Base-by-base conservation (phyloP, 2,329 filamentous ascomycete genomes). In the Aspergillus terreus region DNA sequence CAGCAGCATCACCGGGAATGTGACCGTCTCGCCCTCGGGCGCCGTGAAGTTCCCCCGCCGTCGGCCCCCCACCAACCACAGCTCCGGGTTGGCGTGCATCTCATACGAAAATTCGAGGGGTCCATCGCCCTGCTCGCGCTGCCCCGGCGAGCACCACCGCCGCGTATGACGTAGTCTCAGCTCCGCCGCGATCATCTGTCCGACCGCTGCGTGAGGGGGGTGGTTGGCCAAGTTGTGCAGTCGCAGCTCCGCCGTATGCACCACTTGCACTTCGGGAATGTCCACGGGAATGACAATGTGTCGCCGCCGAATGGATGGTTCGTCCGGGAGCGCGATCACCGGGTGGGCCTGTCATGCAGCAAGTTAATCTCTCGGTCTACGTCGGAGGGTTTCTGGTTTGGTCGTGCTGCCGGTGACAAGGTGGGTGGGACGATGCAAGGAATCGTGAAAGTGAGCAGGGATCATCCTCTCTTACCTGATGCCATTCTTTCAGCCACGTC, bases 211-310 rank as follows among this genome's bases (percentile, higher is more conserved):
- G 59, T 72, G 69, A 35, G 58, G 59, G 50, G 62, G 72, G 57
- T 54, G 51, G 47, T 60, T 52, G 11, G 54, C 53, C 30, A 60
- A 47, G 67, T 58, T 52, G 71, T 57, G 41, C 65, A 69, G 49
- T 64, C 61, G 50, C 64, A 69, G 63, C 60, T 63, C 70, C 15
- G 87, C 86, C 0, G 88, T 95, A 69, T 95, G 88, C 0, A 97
- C 82, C 17, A 96, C 82, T 44, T 89, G 83, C 2, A 96, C 79
- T 1, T 87, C 85, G 0, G 92, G 92, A 1, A 99, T 84, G 52
- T 96, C 90, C 12, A 99, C 92, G 0, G 92, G 89, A 48, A 99
- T 95, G 27, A 87, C 77, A 60, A 99, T 92, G 11, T 84, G 85
- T 17, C 80, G 80, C 55, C 70, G 77, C 17, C 80, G 74, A 19